Conservation (phyloP, 2,329 filamentous ascomycete genomes). For the Penicillium sclerotiorum region DNA sequence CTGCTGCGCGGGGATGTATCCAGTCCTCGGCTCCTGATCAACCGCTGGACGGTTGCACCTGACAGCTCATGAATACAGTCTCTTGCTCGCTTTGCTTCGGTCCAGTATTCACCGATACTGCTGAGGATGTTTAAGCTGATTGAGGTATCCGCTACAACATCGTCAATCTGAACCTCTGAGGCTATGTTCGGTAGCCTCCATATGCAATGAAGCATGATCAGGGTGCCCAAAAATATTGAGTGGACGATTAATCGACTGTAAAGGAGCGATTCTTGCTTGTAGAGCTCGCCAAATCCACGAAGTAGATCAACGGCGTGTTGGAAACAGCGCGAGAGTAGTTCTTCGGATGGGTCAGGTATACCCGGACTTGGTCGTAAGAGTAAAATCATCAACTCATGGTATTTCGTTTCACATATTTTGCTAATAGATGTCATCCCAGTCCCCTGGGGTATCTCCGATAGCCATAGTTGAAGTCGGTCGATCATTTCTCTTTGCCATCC, state of each 20-base stretch:
- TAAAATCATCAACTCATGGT: slow-evolving; percentile 54
- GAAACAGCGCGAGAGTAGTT: slow-evolving; percentile 47
- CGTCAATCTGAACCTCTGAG: slow-evolving; percentile 39
- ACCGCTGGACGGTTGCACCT: slow-evolving; percentile 28
- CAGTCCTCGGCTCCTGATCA: slow-evolving; percentile 19
- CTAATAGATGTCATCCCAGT: slow-evolving; percentile 10
- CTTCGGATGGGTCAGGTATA: slow-evolving; percentile 51
- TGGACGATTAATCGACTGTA: slow-evolving; percentile 56
- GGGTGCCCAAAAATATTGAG: slow-evolving; percentile 50
- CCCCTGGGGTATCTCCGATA: slow-evolving; percentile 37
- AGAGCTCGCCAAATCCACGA: slow-evolving; percentile 47
- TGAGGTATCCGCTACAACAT: slow-evolving; percentile 47
- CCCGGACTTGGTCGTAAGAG: slow-evolving; percentile 56
- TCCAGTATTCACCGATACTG: slow-evolving; percentile 57
- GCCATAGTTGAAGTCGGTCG: slow-evolving; percentile 46
- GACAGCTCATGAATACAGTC: slow-evolving; percentile 36
- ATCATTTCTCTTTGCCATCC: slow-evolving; percentile 53
- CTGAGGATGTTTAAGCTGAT: slow-evolving; percentile 52
- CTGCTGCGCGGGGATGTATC: slow-evolving; percentile 12
- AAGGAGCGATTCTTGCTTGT: slow-evolving; percentile 48
- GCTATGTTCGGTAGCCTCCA: slow-evolving; percentile 50
- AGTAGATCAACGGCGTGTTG: slow-evolving; percentile 48
- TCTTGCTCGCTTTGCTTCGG: slow-evolving; percentile 43
- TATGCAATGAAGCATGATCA: slow-evolving; percentile 57
- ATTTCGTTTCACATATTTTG: slow-evolving; percentile 49